Base-by-base conservation (phyloP, 768 basidiomycete genomes). In the Gelatoporia subvermispora region DNA sequence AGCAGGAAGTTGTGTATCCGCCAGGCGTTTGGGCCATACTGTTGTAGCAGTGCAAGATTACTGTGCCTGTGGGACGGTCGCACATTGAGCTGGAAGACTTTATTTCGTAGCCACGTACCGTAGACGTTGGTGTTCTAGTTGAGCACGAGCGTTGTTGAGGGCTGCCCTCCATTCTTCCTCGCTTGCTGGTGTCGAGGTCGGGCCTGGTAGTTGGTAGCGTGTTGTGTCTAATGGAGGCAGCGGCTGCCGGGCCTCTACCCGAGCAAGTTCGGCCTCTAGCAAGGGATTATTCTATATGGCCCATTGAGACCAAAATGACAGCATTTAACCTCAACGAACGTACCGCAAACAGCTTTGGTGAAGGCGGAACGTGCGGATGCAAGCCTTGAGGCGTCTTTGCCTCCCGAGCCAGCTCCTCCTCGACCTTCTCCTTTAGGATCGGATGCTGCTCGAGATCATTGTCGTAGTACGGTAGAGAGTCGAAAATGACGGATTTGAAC, bases 381-480 rank as follows among this genome's bases (percentile, higher is more conserved):
- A 87, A 69, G n/a, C 67, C 65, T 42, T 72, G 66, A 36, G 79
- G 78, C 16, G 58, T 50, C 54, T 63, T 64, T 15, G 78, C 74
- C 62, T 90, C 83, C n/a, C 78, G 76, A 22, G 82, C 82, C 35
- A 93, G 67, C 63, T 92, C 90, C 54, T 72, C 72, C 48, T 88
- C 85, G 15, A 92, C 90, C 62, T 83, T 85, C 61, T 82, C 78
- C 63, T 77, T 82, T 35, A 93, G 71, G 35, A 75, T 59, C 1
- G 90, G 88, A 51, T 77, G 79, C 47, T 78, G 78, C 51, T 92
- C 87, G 44, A 94, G 75, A 64, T 96, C 92, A 63, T 93, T 89
- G 71, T 97, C 93, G 61, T 90, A 93, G 70, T 96, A 97, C 16
- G 93, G 93, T 54, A 96, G 74, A 21, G 92, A 88, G 67, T 96